Evolutionary conservation across 1,139 yeast genomes (phyloP), one percentile per base, ranked within the genome.

Genomic region (Geotrichum reessii): DNA sequence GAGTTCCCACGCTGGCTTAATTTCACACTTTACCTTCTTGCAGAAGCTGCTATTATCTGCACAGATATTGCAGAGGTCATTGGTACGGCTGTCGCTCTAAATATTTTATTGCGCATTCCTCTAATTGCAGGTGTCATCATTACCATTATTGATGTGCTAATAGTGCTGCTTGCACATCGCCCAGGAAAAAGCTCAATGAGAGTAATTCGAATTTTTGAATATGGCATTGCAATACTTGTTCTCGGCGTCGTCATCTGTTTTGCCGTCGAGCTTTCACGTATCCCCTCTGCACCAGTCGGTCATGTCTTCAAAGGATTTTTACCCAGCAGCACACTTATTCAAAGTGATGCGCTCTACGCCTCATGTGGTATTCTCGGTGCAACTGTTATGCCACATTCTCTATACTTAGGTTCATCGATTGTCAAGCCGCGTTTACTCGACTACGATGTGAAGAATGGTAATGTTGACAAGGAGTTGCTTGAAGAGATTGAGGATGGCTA

Each of bases 351-450:
- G 0, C 76, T 92, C 50, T 93, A 88, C 69, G 76, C 90, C 49
- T 84, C 96, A 56, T 84, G 95, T 65, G 98, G 97, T 24, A 87
- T 93, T 58, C 77, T 93, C 58, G 99, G 99, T 22, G 97, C 98
- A 31, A 95, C 98, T 0, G 96, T 93, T 33, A 93, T 93, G 99
- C 99, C 99, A 2, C 99, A 93, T 71, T 87, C 96, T 1, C 76
- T 93, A 51, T 93, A 88, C 69, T 76, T 93, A 59, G 99, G 99
- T 0, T 87, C 96, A 0, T 96, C 97, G 1, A 79, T 93, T 59
- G 98, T 93, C 9, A 97, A 92, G 71, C 87, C 97, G 1, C 81
- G 99, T 62, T 77, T 93, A 62, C 80, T 84, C 64, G 97, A 91
- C 51, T 92, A 79, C 67, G 99, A 93, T 71, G 72, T 81, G 17